Base-by-base conservation (phyloP, 805 yeast species). In the Nakazawaea anatomiae region DNA sequence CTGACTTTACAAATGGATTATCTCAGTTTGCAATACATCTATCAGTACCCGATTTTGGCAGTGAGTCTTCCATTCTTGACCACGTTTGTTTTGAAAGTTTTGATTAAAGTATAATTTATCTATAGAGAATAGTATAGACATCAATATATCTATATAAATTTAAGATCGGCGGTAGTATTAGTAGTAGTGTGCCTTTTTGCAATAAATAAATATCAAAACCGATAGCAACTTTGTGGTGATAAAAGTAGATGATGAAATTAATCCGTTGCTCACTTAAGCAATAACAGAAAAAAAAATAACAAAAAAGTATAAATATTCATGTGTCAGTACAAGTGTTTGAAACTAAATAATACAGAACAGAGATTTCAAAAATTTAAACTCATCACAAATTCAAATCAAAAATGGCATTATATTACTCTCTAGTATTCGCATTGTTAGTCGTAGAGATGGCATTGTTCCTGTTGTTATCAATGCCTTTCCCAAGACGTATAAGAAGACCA, bases 391-490 rank as follows among this genome's bases (percentile, higher is more conserved):
- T 7, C 43, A 40, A 40, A 18, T 18, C 25, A 18, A 18, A 18
- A 39, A 73, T 73, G 77, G 73, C 77, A 35, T 58, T 73, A 43
- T 73, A 73, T 58, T 73, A 73, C 61, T 59, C 71, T 11, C 42
- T 73, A 44, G 87, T 91, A 6, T 92, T 91, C 59, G 81, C 79
- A n/a, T 72, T 94, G 39, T 76, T 94, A 55, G 78, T 87, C 48
- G 53, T 77, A 14, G 99, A 94, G 70, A 82, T 92, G 83, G 79
- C 69, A 12, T 70, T 87, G 44, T 94, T 92, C 73, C 76, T 89
- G 48, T 62, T 88, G 38, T 78, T 94, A 57, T 89, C 96, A 7
- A 67, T 91, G 46, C 99, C 99, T 28, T 72, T 89, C 54, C 98
- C 99, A 27, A 75, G 90, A 34, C 74, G 69, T 52, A 63, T 84